phyloP scores from a whole-genome alignment of 345 rosid species.

The Rubroshorea leprosula region DNA sequence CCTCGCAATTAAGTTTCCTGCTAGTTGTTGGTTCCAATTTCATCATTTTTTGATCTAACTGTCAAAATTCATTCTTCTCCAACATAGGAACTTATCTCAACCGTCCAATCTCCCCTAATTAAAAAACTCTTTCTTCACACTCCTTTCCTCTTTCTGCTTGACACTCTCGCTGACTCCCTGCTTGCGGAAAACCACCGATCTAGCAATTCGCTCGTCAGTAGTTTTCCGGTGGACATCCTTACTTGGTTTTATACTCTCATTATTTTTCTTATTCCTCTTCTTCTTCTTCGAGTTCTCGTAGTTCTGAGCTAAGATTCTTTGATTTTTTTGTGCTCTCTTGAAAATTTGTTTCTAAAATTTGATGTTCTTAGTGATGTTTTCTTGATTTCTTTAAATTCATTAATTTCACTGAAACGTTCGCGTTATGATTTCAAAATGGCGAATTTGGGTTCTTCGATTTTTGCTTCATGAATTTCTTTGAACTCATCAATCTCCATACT shows the following conservation, averaged over 20 bases:
- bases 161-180: background rate
- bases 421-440: too few relatives aligned
- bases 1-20: too few relatives aligned
- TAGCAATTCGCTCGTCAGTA: background rate
- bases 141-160: background rate
- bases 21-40: too few relatives aligned
- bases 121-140: background rate
- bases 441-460: too few relatives aligned
- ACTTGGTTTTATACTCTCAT: background rate
- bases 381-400: background rate
- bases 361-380: too few relatives aligned
- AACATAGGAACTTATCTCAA: slow-evolving; percentile 7
- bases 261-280: too few relatives aligned
- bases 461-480: too few relatives aligned
- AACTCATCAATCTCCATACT: too few relatives aligned
- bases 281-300: too few relatives aligned
- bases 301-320: too few relatives aligned
- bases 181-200: background rate
- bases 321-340: background rate
- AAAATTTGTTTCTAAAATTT: too few relatives aligned
- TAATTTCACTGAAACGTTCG: background rate
- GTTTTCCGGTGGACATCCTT: background rate
- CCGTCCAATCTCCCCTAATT: slow-evolving; percentile 9
- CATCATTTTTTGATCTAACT: slow-evolving; percentile 21
- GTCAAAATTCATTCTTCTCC: background rate